A percentile compares a stretch with the other conserved stretches of the same genome.
phyloP scores from a whole-genome alignment of 2,329 filamentous ascomycete genomes.

The Nothopassalora personata region DNA sequence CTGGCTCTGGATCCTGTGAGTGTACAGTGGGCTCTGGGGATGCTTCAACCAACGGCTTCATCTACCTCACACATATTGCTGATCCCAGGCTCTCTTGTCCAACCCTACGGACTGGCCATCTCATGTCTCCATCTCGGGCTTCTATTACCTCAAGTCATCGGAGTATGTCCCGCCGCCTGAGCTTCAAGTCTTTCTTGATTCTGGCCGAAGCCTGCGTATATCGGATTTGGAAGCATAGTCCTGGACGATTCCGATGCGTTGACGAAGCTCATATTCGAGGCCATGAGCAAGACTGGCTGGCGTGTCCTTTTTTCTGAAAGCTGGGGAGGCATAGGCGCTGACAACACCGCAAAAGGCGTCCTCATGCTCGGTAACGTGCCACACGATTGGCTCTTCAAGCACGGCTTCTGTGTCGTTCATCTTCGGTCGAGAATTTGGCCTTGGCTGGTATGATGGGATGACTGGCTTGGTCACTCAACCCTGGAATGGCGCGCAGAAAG shows the following conservation, averaged over 20 bases:
- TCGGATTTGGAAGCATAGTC: constrained; percentile 79
- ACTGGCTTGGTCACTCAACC: constrained; percentile 72
- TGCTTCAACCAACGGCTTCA: constrained; percentile 67
- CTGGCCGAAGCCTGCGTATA: constrained; percentile 70
- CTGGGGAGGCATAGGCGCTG: constrained; percentile 46
- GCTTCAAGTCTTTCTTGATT: constrained; percentile 60
- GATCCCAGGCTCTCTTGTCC: constrained; percentile 74
- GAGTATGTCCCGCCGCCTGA: constrained; percentile 62
- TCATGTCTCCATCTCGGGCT: constrained; percentile 65
- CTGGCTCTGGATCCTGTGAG: constrained; percentile 73
- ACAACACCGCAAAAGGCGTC: constrained; percentile 37
- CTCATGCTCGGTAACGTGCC: constrained; percentile 52
- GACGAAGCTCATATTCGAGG: constrained; percentile 67
- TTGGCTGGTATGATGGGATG: constrained; percentile 69
- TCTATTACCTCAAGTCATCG: constrained; percentile 66
- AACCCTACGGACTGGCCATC: constrained; percentile 77
- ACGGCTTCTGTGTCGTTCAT: constrained; percentile 52
- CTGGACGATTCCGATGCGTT: constrained; percentile 68
- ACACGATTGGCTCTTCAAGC: constrained; percentile 55
- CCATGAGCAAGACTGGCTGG: constrained; percentile 50
- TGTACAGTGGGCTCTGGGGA: constrained; percentile 74
- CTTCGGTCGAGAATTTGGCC: constrained; percentile 60
- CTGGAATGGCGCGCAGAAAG: constrained; percentile 56
- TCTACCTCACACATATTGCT: constrained; percentile 91
- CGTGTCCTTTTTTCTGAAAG: constrained; percentile 50